Conservation (phyloP, 768 basidiomycete species). For the Panaeolus cyanescens region DNA sequence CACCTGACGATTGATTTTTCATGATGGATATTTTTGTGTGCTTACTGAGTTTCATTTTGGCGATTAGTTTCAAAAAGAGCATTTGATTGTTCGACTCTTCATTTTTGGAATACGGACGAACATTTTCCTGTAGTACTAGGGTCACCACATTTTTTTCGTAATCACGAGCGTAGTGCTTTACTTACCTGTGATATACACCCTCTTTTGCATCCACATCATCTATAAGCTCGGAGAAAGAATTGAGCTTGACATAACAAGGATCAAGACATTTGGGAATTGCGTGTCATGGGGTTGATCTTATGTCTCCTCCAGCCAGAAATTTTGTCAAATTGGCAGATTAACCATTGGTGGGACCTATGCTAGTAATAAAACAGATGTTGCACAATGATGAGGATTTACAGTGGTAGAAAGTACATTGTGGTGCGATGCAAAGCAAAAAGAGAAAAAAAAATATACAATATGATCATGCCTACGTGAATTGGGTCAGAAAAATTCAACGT, state of each 20-base stretch:
- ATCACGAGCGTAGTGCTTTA: not conserved
- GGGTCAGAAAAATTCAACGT: not conserved
- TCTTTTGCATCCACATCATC: not conserved
- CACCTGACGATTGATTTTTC: not conserved
- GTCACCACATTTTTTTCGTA: not conserved
- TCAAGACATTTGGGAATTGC: too few species aligned
- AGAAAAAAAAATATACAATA: constrained; percentile 10
- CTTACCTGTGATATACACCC: not conserved
- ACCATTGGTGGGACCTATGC: not conserved
- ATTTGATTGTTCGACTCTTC: not conserved
- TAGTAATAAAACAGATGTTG: constrained; percentile 2
- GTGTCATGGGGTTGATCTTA: too few species aligned
- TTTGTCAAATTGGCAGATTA: not conserved
- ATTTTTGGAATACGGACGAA: not conserved
- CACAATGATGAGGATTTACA: not conserved
- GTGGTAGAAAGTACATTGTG: constrained; percentile 3
- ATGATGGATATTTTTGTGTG: not conserved
- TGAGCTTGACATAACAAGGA: too few species aligned
- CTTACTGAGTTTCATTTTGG: not conserved
- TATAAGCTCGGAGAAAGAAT: not conserved
- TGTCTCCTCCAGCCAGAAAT: not conserved
- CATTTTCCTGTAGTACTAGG: not conserved
- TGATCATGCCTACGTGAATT: constrained; percentile 18
- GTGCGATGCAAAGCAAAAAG: constrained; percentile 1
- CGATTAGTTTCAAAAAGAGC: not conserved